Base-by-base conservation (phyloP, 2,329 filamentous ascomycete genomes). In the Colletotrichum orchidophilum region DNA sequence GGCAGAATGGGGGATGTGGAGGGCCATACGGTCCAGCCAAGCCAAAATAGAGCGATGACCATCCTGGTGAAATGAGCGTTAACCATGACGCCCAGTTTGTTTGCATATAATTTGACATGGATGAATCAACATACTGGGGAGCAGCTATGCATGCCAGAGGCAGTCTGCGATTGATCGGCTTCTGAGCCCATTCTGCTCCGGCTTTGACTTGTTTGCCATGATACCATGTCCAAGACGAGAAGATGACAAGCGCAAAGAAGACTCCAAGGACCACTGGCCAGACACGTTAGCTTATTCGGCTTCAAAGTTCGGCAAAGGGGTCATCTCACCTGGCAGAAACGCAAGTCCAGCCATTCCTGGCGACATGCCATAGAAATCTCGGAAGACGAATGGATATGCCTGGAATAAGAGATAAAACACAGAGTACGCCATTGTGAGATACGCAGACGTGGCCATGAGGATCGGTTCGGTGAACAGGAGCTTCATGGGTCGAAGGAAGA, bases 41-140 rank as follows among this genome's bases (percentile, higher is more conserved):
- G 87, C 87, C 87, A 89, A 77, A 90, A 89, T 5, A 90, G 80
- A 18, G 87, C 86, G 52, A 88, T 77, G 0, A 90, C 89, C 49
- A 91, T 81, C n/a, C 80, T 63, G 82, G 11, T 13, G 15, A 29
- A 12, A 5, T n/a, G 2, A 2, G 5, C 0, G 13, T 63, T 21
- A 63, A 24, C 31, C 33, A 8, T 15, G 18, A 12, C 1, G 21
- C 2, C 12, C 15, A 15, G 5, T 53, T 53, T 5, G n/a, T 15
- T 18, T 7, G 15, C n/a, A 2, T 3, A 18, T 2, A 0, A 3
- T 21, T 33, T 12, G 12, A 33, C 5, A 5, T 1, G 2, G 3
- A 4, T 18, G 8, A 78, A 2, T 9, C 7, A 59, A 86, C 87
- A 49, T 85, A 86, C 79, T 91, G 89, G 0, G 90, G 89, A n/a